phyloP scores from a whole-genome alignment of 345 rosid genomes.

The Passiflora organensis region DNA sequence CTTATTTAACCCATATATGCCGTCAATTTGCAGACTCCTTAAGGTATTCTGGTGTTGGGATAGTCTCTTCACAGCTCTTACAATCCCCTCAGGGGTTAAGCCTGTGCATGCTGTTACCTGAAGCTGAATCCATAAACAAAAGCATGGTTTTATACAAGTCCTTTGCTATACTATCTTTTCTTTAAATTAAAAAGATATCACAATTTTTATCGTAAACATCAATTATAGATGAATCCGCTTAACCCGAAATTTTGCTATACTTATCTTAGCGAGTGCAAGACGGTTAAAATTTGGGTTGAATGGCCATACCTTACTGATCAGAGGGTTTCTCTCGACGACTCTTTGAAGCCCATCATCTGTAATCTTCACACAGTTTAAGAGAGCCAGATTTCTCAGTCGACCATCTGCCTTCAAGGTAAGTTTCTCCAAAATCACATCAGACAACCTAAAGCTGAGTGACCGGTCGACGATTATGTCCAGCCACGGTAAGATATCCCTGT shows the following conservation, averaged over 20 bases:
- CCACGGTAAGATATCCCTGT: conserved; percentile 51
- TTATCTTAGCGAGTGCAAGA: background rate
- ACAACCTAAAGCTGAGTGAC: conserved; percentile 41
- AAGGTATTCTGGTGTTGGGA: conserved; percentile 26
- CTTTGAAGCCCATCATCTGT: conserved; percentile 59
- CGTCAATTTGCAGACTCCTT: conserved; percentile 41
- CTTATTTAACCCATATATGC: conserved; percentile 44
- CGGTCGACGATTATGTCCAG: conserved; percentile 36
- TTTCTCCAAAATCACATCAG: conserved; percentile 41
- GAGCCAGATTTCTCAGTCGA: conserved; percentile 38
- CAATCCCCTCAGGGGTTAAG: conserved; percentile 67
- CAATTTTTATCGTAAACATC: background rate
- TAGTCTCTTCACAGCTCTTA: conserved; percentile 45
- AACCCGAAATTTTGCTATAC: too few species aligned
- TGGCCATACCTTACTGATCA: conserved; percentile 46
- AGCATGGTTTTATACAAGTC: background rate
- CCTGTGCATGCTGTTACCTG: conserved; percentile 53
- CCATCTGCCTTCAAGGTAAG: conserved; percentile 49
- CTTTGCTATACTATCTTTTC: too few species aligned
- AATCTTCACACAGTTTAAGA: conserved; percentile 40
- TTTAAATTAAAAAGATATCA: too few species aligned
- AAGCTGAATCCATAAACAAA: conserved; percentile 33
- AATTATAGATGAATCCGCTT: background rate
- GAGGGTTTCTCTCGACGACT: conserved; percentile 48
- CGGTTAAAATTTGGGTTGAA: background rate